phyloP scores from a whole-genome alignment of 2,329 filamentous ascomycete species.

The Exophiala phaeomuriformis region DNA sequence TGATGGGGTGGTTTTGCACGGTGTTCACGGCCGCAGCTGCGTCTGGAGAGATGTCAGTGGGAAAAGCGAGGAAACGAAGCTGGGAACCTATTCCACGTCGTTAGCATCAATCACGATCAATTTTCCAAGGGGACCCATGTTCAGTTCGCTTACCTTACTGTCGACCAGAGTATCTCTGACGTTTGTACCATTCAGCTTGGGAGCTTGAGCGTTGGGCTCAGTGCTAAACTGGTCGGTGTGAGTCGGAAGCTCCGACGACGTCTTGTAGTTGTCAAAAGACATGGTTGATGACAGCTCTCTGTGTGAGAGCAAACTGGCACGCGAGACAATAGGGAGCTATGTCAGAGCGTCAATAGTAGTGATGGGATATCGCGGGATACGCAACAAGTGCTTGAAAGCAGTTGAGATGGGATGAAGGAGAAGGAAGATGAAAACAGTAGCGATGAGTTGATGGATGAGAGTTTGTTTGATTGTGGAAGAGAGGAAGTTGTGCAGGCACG shows the following conservation, averaged over 20 bases:
- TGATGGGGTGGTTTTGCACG: conserved; percentile 44
- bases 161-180: conserved; percentile 20
- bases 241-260: conserved; percentile 5
- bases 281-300: not conserved
- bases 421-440: not conserved
- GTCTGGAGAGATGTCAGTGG: conserved; percentile 33
- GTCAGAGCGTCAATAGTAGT: not conserved
- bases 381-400: not conserved
- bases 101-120: conserved; percentile 2
- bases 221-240: conserved; percentile 8
- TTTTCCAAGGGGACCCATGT: not conserved
- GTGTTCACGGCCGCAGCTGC: conserved; percentile 43
- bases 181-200: conserved; percentile 13
- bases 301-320: not conserved
- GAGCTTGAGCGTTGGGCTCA: conserved; percentile 2
- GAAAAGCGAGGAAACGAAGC: not conserved
- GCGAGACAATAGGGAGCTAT: not conserved
- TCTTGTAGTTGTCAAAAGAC: conserved; percentile 4
- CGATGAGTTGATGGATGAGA: not conserved
- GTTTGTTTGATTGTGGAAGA: not conserved
- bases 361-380: not conserved
- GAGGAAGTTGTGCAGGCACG: not conserved
- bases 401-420: not conserved
- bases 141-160: conserved; percentile 20
- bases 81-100: not conserved